Conservation (phyloP, 768 basidiomycete genomes). For the Gloeophyllum trabeum region DNA sequence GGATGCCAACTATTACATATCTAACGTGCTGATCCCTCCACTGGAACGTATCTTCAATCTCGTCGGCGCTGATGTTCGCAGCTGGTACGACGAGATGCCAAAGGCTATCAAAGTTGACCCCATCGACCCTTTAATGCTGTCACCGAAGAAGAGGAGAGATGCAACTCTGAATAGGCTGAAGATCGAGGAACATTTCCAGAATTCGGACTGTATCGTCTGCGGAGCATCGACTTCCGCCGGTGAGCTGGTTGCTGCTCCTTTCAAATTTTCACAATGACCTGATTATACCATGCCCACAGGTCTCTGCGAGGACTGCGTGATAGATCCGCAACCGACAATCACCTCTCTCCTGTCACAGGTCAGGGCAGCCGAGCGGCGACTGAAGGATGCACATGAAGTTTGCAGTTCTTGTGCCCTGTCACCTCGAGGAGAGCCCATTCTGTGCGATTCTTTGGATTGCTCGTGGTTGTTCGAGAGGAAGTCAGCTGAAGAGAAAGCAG, state of each 20-base stretch:
- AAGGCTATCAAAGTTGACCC: slow-evolving; percentile 34
- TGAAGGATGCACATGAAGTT: slow-evolving; percentile 32
- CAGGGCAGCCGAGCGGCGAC: slow-evolving; percentile 19
- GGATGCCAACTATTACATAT: slow-evolving; percentile 88
- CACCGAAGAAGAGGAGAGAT: slow-evolving; percentile 23
- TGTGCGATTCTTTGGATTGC: slow-evolving; percentile 83
- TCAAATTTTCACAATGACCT: background rate
- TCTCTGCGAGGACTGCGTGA: slow-evolving; percentile 10
- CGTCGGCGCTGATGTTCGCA: slow-evolving; percentile 74
- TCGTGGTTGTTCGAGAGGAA: slow-evolving; percentile 69
- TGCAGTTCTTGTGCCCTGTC: slow-evolving; percentile 63
- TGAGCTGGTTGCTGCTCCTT: slow-evolving; percentile 13
- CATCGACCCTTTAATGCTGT: slow-evolving; percentile 20
- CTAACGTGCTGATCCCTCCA: slow-evolving; percentile 77
- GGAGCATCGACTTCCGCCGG: slow-evolving; percentile 42
- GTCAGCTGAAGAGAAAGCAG: slow-evolving; percentile 35
- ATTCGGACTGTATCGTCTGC: slow-evolving; percentile 62
- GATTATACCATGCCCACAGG: slow-evolving; percentile 26
- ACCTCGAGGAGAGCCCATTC: slow-evolving; percentile 43
- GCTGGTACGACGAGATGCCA: slow-evolving; percentile 88
- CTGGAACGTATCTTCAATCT: slow-evolving; percentile 87
- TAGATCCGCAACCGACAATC: slow-evolving; percentile 20
- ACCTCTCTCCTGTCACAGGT: slow-evolving; percentile 21
- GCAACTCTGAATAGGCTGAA: slow-evolving; percentile 28
- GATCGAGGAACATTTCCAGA: slow-evolving; percentile 71